Conservation (phyloP, 1,284 basidiomycete species). For the Meripilus lineatus region DNA sequence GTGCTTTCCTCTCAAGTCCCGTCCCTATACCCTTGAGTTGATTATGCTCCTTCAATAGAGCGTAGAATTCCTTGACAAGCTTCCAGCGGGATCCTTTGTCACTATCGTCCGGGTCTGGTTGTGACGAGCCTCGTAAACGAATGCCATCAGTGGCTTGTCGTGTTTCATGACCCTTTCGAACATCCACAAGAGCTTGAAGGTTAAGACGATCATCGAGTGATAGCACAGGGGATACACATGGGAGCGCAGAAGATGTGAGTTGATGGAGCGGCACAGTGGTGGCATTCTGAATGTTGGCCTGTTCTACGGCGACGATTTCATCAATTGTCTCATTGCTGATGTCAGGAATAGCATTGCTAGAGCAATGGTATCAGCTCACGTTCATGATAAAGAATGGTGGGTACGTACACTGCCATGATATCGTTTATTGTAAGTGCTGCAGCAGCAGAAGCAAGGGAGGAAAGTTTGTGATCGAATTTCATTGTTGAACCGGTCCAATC, state of each 20-base stretch:
- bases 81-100: not conserved
- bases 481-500: no score
- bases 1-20: not conserved
- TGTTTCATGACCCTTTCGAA: conserved; percentile 3
- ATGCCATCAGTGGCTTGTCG: conserved; percentile 5
- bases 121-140: not conserved
- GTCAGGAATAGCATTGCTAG: conserved; percentile 1
- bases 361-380: not conserved
- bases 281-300: no score
- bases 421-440: not conserved
- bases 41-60: not conserved
- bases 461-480: no score
- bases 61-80: not conserved
- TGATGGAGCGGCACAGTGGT: no score
- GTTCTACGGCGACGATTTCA: not conserved
- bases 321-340: not conserved
- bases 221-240: no score
- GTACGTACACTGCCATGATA: not conserved
- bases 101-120: not conserved
- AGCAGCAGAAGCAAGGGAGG: not conserved
- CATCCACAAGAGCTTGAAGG: not conserved
- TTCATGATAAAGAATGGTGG: no score
- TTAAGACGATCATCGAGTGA: conserved; percentile 3
- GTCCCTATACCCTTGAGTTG: not conserved
- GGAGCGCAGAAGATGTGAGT: no score